These are phyloP conservation scores for Poa annua DNA, from an alignment of 176 grass and related monocot genomes.

Conservation along the genomic window DNA sequence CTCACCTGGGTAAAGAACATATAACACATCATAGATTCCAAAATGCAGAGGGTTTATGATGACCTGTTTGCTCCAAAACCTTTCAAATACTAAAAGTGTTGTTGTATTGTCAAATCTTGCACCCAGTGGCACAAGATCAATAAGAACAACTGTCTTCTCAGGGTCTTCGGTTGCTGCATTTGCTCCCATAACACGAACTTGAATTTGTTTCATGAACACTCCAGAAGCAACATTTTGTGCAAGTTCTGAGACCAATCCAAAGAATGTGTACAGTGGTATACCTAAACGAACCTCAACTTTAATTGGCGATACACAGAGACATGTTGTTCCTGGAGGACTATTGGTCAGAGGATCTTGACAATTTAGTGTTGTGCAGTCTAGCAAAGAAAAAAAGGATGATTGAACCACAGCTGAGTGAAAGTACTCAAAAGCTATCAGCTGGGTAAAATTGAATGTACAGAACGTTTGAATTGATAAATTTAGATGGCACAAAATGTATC, in stretches of 20 bases:
- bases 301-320: slow-evolving; percentile 82
- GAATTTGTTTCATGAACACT: slow-evolving; percentile 76
- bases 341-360: slow-evolving; percentile 83
- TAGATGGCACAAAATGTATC: slow-evolving; percentile 37
- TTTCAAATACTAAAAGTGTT: slow-evolving; percentile 65
- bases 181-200: slow-evolving; percentile 97
- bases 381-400: slow-evolving; percentile 37
- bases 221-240: slow-evolving; percentile 84
- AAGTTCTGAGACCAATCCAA: slow-evolving; percentile 77
- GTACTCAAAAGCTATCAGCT: slow-evolving; percentile 1
- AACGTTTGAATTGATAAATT: slow-evolving; percentile 26
- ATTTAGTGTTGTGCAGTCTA: slow-evolving; percentile 69
- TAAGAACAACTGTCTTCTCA: slow-evolving; percentile 78
- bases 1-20: slow-evolving; percentile 85
- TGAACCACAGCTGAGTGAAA: slow-evolving; percentile 26
- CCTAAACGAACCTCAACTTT: slow-evolving; percentile 81
- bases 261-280: slow-evolving; percentile 83
- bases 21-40: slow-evolving; percentile 71
- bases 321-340: slow-evolving; percentile 74
- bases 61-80: slow-evolving; percentile 86
- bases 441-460: slow-evolving; percentile 15
- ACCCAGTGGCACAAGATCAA: slow-evolving; percentile 80
- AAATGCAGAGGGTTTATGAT: slow-evolving; percentile 71
- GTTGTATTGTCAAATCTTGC: slow-evolving; percentile 64
- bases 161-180: slow-evolving; percentile 75